Percentiles rank a stretch among this genome's conserved stretches.
phyloP scores from a whole-genome alignment of 1,284 basidiomycete species.

The Anthracocystis setariae region DNA sequence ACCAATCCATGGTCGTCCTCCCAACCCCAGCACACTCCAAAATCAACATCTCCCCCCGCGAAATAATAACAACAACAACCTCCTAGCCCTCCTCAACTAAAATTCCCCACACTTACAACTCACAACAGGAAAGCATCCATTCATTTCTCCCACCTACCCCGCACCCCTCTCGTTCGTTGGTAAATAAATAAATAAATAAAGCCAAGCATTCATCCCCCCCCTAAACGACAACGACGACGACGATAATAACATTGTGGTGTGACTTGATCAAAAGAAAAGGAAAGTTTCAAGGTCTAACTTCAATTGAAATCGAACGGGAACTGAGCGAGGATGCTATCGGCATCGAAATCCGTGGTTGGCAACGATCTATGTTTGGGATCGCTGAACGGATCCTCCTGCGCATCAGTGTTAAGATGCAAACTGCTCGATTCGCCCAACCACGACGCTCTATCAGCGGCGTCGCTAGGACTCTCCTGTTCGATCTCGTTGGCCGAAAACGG shows the following conservation, averaged over 20 bases:
- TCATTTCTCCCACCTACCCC: no score
- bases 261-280: no score
- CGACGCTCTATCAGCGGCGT: constrained; percentile 12
- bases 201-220: no score
- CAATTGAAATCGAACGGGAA: constrained; percentile 28
- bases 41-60: constrained; percentile 18
- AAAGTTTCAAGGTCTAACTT: no score
- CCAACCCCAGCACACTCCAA: constrained; percentile 69
- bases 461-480: constrained; percentile 5
- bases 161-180: no score
- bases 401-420: neutral
- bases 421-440: constrained; percentile 8
- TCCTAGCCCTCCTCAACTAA: neutral
- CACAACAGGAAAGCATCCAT: no score
- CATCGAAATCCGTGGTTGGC: neutral
- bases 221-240: no score
- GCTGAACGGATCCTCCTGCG: constrained; percentile 14
- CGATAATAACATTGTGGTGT: no score
- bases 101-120: no score
- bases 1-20: constrained; percentile 79
- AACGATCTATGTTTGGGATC: neutral
- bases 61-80: no score
- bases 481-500: neutral
- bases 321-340: constrained; percentile 19
- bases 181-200: no score